These are phyloP conservation scores for Lepidopterella palustris DNA, from an alignment of 495 filamentous ascomycete species.

Conservation along the genomic window DNA sequence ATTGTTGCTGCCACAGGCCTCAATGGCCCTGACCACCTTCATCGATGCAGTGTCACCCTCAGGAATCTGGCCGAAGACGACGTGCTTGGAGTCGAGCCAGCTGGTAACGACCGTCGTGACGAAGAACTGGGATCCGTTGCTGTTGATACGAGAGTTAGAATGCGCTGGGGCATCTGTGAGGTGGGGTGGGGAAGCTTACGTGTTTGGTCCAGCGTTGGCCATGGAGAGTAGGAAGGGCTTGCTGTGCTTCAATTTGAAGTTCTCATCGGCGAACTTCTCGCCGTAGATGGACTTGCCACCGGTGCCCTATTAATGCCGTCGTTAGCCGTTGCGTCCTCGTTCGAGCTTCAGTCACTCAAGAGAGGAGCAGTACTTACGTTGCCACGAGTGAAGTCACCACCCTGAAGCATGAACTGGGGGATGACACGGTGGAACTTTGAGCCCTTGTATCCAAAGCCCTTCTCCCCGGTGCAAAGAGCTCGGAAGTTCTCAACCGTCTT, in stretches of 20 bases:
- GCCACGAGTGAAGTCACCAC: conserved; percentile 47
- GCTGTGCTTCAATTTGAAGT: conserved; percentile 61
- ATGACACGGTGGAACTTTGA: conserved; percentile 44
- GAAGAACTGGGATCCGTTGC: conserved; percentile 73
- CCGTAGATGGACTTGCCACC: conserved; percentile 85
- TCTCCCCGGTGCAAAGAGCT: conserved; percentile 86
- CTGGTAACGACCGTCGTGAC: conserved; percentile 42
- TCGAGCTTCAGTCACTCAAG: background rate
- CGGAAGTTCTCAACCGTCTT: conserved; percentile 94
- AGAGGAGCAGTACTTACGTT: conserved; percentile 36
- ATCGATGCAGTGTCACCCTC: conserved; percentile 32
- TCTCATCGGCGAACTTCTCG: conserved; percentile 79
- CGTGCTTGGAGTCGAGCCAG: conserved; percentile 43
- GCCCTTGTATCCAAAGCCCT: conserved; percentile 59
- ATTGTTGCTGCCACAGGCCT: conserved; percentile 34
- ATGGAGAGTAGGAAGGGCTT: conserved; percentile 65
- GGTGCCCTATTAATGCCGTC: conserved; percentile 51
- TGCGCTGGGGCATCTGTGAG: background rate
- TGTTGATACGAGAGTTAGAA: conserved; percentile 34
- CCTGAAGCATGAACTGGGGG: conserved; percentile 48
- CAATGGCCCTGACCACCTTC: conserved; percentile 37
- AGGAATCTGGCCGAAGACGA: conserved; percentile 41
- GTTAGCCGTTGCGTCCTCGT: conserved; percentile 3
- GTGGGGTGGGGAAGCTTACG: conserved; percentile 43
- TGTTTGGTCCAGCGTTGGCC: conserved; percentile 78